Evolutionary conservation across 73 alveolate species (phyloP).

Genomic region (Uronychia binucleata): DNA sequence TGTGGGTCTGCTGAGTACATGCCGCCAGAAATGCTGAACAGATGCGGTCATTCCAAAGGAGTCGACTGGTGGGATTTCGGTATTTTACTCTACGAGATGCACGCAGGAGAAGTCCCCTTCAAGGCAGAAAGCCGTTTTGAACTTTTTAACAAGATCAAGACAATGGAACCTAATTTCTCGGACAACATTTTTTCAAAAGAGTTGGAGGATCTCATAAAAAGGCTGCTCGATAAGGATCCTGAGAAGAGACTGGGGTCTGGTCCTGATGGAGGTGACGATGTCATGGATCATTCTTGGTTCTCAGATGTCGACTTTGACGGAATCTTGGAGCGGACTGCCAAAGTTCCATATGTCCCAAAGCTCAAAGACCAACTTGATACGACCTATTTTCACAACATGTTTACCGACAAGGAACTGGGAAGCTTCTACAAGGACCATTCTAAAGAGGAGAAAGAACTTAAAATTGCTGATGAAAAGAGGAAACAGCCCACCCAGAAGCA

Average conservation of each 20-base stretch:
- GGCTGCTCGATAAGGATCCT: not conserved
- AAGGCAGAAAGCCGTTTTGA: not conserved
- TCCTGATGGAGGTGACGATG: not conserved
- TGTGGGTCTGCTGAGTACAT: not conserved
- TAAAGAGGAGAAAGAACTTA: not conserved
- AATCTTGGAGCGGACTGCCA: constrained; percentile 44
- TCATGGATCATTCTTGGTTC: not conserved
- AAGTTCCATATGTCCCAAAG: constrained; percentile 73
- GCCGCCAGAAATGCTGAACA: not conserved
- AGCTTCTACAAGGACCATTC: not conserved
- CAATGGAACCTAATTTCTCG: not conserved
- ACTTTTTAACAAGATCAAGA: too few species aligned
- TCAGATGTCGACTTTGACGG: constrained; percentile 59
- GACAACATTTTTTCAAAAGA: not conserved
- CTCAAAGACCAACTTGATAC: not conserved
- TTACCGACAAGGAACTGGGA: constrained; percentile 21
- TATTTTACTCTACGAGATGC: not conserved
- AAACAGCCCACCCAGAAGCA: not conserved
- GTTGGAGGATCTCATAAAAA: not conserved
- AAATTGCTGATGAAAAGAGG: not conserved
- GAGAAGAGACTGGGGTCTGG: not conserved
- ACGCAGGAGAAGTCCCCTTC: not conserved
- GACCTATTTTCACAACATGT: not conserved
- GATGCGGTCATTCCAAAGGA: not conserved
- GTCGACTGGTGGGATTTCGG: constrained; percentile 19